Conservation (phyloP, 2,329 filamentous ascomycete species). For the Colletotrichum lini region DNA sequence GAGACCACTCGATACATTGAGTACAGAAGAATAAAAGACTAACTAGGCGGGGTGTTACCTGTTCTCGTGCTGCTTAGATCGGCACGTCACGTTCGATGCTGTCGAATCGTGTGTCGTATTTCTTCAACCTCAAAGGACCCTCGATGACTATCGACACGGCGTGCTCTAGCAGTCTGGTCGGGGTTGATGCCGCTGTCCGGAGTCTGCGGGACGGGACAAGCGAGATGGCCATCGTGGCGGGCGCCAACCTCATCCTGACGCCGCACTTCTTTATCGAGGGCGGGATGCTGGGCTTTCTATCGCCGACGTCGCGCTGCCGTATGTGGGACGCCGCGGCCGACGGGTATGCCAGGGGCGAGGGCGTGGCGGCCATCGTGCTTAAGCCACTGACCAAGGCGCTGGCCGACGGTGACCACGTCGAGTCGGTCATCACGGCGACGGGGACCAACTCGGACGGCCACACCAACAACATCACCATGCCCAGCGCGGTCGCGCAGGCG, state of each 20-base stretch:
- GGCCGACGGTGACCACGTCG: constrained; percentile 46
- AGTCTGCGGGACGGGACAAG: constrained; percentile 51
- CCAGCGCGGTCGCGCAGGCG: constrained; percentile 36
- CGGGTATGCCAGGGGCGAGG: constrained; percentile 69
- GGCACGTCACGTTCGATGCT: not conserved
- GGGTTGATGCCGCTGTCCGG: not conserved
- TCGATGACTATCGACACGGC: not conserved
- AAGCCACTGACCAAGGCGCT: constrained; percentile 62
- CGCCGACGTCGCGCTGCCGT: constrained; percentile 51
- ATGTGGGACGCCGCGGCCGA: constrained; percentile 61
- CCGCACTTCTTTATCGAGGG: not conserved
- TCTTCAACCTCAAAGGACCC: not conserved
- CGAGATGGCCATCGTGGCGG: constrained; percentile 3
- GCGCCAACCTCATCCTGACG: not conserved
- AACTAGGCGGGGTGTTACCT: too few relatives aligned
- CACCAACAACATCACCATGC: constrained; percentile 53
- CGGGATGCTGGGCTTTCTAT: constrained; percentile 50
- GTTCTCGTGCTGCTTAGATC: too few relatives aligned
- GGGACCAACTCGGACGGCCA: constrained; percentile 45
- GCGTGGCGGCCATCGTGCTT: constrained; percentile 60
- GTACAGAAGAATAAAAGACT: too few relatives aligned
- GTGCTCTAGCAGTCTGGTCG: not conserved
- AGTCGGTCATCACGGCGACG: constrained; percentile 44
- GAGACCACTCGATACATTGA: not conserved
- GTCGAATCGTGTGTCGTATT: not conserved